These are phyloP conservation scores for Pelargonium citronellum DNA, from an alignment of 441 rosid species.

Conservation along the genomic window DNA sequence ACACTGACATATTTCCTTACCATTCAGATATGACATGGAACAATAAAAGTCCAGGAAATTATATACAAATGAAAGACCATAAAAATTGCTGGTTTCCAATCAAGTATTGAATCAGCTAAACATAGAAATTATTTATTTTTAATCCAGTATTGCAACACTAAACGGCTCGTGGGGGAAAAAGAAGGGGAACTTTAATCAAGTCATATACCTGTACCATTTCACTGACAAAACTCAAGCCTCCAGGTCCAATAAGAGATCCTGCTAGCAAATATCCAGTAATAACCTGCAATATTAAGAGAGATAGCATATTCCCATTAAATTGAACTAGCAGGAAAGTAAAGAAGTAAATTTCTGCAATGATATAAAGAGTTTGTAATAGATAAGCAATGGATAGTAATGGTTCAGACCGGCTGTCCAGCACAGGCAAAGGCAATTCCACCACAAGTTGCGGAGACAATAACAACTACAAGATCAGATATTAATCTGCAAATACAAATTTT, in stretches of 20 bases:
- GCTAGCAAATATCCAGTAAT: constrained; percentile 91
- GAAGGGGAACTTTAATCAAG: constrained; percentile 11
- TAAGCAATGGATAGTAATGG: constrained; percentile 14
- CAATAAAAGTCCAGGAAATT: not conserved
- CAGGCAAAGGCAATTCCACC: constrained; percentile 99
- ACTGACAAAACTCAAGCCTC: constrained; percentile 89
- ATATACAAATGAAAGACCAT: not conserved
- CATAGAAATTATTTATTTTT: too few species aligned
- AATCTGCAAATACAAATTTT: constrained; percentile 17
- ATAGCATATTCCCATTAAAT: not conserved
- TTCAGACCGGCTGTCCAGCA: constrained; percentile 92
- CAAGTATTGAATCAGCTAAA: not conserved
- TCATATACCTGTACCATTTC: constrained; percentile 94
- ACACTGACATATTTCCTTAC: not conserved
- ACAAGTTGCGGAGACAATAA: constrained; percentile 81
- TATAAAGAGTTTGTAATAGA: not conserved
- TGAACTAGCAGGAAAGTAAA: not conserved
- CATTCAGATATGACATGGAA: not conserved
- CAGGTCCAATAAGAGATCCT: constrained; percentile 91
- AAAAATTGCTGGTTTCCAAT: not conserved
- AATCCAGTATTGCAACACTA: not conserved
- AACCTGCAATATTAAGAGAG: constrained; percentile 41
- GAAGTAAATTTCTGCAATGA: not conserved
- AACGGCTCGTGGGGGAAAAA: not conserved
- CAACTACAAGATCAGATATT: constrained; percentile 29